Percentiles rank a stretch among this genome's conserved stretches.
phyloP scores from a whole-genome alignment of 257 asterid genomes.

The Solanum chiquidenum region DNA sequence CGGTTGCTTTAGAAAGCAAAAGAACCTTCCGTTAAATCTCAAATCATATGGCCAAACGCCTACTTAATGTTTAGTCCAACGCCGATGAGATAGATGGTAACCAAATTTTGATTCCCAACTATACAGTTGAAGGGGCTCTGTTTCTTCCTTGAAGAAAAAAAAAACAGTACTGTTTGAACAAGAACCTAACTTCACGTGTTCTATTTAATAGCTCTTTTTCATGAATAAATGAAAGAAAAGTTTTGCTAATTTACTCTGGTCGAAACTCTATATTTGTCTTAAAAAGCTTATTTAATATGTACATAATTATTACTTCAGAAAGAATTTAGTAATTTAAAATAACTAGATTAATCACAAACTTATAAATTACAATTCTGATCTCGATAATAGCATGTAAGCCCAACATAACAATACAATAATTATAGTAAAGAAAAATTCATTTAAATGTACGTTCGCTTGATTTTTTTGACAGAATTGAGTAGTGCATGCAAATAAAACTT shows the following conservation, averaged over 20 bases:
- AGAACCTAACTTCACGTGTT: neutral
- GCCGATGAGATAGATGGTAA: neutral
- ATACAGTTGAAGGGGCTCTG: neutral
- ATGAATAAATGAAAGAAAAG: neutral
- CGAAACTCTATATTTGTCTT: neutral
- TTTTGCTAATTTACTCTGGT: neutral
- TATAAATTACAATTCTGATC: neutral
- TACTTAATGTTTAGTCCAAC: neutral
- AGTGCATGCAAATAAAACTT: neutral
- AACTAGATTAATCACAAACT: neutral
- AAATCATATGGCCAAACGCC: neutral
- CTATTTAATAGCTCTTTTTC: neutral
- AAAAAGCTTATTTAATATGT: neutral
- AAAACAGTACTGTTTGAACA: neutral
- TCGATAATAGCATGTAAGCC: neutral
- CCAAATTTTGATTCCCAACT: neutral
- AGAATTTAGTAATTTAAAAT: neutral
- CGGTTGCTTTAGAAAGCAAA: neutral
- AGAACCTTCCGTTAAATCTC: neutral
- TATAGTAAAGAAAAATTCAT: neutral
- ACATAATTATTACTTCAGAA: neutral
- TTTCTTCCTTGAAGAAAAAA: neutral
- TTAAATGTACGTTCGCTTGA: neutral
- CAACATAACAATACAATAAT: neutral
- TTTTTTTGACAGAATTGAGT: neutral